These are phyloP conservation scores for Phoma herbarum DNA, from an alignment of 2,329 filamentous ascomycete species.

Conservation along the genomic window DNA sequence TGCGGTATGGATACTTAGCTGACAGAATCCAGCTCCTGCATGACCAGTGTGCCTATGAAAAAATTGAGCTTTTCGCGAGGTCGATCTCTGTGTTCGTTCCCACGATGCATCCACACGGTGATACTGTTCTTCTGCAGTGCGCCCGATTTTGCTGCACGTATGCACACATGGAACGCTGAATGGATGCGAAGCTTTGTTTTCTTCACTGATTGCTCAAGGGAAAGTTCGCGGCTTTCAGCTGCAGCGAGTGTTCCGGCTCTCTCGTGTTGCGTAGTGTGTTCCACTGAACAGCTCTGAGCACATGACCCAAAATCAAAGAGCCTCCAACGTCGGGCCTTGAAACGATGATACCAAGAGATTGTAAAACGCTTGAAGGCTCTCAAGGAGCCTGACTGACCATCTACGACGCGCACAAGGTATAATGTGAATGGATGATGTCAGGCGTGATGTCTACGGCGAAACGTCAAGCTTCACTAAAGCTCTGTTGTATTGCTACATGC, in stretches of 20 bases:
- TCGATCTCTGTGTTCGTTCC: background rate
- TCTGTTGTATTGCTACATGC: background rate
- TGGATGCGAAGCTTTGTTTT: background rate
- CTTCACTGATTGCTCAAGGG: background rate
- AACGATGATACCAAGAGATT: background rate
- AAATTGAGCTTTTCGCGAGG: background rate
- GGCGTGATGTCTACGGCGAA: background rate
- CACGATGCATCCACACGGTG: background rate
- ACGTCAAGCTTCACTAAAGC: constrained; percentile 2
- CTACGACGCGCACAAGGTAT: background rate
- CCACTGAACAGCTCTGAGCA: background rate
- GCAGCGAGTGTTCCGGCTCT: background rate
- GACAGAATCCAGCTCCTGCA: background rate
- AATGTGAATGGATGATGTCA: constrained; percentile 3
- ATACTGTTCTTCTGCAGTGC: constrained; percentile 1
- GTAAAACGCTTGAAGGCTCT: background rate
- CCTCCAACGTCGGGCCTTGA: background rate
- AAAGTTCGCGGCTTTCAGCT: background rate
- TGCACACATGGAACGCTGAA: background rate
- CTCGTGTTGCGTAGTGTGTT: background rate
- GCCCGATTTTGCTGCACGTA: background rate
- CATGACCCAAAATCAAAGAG: background rate
- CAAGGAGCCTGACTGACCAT: background rate
- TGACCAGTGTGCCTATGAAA: background rate
- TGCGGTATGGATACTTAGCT: background rate